A percentile compares a stretch with the other conserved stretches of the same genome.
phyloP scores from a whole-genome alignment of 495 filamentous ascomycete genomes.

The Penicillium samsonianum region DNA sequence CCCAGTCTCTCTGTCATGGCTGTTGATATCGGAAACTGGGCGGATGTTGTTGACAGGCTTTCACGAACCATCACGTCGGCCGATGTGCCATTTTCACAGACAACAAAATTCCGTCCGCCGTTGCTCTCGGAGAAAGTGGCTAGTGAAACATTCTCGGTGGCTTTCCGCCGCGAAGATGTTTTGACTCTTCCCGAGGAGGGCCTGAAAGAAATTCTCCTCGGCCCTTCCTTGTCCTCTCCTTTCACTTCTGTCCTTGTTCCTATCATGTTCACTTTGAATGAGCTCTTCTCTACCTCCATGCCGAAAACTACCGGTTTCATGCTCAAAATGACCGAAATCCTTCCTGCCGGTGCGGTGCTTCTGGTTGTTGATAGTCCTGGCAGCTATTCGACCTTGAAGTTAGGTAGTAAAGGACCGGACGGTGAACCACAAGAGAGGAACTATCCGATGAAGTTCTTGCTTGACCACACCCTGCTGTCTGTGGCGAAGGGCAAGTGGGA shows the following conservation, averaged over 20 bases:
- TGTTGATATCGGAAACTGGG: constrained; percentile 83
- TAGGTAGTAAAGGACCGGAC: constrained; percentile 52
- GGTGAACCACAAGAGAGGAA: constrained; percentile 54
- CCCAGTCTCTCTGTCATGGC: constrained; percentile 56
- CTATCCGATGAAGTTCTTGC: constrained; percentile 92
- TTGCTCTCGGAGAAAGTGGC: constrained; percentile 48
- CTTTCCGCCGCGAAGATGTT: constrained; percentile 64
- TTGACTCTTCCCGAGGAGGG: constrained; percentile 49
- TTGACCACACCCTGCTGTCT: constrained; percentile 76
- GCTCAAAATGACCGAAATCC: constrained; percentile 56
- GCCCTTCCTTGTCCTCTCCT: constrained; percentile 13
- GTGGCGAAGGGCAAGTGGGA: constrained; percentile 62
- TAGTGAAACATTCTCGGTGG: constrained; percentile 37
- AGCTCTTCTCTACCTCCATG: constrained; percentile 80
- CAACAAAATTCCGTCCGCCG: constrained; percentile 50
- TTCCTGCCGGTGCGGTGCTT: constrained; percentile 63
- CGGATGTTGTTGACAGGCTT: constrained; percentile 57
- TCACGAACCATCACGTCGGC: constrained; percentile 38
- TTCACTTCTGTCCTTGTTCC: constrained; percentile 61
- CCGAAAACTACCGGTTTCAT: constrained; percentile 74
- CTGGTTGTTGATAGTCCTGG: constrained; percentile 93
- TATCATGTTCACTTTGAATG: constrained; percentile 94
- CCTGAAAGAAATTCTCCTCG: constrained; percentile 42
- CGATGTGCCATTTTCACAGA: constrained; percentile 27
- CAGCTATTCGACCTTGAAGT: constrained; percentile 76